Evolutionary conservation across 352 stramenopile species (phyloP), one percentile per base, ranked within the genome.

Genomic region (Globisporangium recalcitrans): DNA sequence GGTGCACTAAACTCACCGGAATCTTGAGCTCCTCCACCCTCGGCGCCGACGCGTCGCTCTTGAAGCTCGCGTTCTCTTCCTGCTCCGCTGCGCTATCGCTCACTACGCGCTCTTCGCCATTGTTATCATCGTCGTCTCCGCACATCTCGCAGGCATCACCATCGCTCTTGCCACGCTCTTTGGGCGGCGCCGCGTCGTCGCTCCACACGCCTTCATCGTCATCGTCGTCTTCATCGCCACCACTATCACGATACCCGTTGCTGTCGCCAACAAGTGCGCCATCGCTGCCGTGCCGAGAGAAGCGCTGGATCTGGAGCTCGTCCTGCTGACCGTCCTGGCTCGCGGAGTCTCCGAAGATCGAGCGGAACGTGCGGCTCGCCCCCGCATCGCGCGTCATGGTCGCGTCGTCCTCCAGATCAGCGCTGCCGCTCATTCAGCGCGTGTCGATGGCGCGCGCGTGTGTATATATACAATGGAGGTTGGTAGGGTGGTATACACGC

Each of bases 321-420:
- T 74, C 61, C 10, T 65, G 58, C 22, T n/a, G 58, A 31, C 64
- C 26, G 55, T 70, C 60, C 8, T 47, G 32, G 10, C 52, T 38
- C 13, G 16, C 40, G n/a, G 26, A 44, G 62, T 67, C 53, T 11
- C 72, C 76, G 46, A 89, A 91, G 58, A 91, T 84, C 53, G 82
- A 87, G 56, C 74, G 82, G 69, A 91, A 91, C 60, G 82, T 91
- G 69, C 78, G 73, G 58, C 75, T 82, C 40, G 82, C 82, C 55
- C 77, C 66, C 22, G 65, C 68, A 66, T 75, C 74, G 62, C 68
- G 71, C 66, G 77, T 76, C 77, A 82, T 84, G 24, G 49, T 58
- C n/a, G 56, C 59, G 49, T 58, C 69, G 47, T 63, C 47, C 34
- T 38, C 36, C 48, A 56, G 63, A 36, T 49, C 29, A 19, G 27